phyloP scores from a whole-genome alignment of 176 grass and related monocot species.

The Tillandsia leiboldiana region DNA sequence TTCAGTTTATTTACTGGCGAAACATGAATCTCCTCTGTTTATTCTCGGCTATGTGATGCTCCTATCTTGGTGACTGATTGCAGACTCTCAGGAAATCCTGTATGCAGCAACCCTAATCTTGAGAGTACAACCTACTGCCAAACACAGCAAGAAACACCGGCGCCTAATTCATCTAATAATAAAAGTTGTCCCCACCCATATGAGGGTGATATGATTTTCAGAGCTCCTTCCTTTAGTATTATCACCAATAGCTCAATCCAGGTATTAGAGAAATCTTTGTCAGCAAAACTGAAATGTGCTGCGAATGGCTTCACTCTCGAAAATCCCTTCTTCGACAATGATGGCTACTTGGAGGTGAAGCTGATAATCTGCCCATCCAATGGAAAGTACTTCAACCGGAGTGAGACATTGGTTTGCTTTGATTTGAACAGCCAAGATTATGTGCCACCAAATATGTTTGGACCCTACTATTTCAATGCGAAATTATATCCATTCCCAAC shows the following conservation, averaged over 20 bases:
- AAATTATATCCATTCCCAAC: slow-evolving; percentile 24
- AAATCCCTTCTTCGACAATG: neutral
- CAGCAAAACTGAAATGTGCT: slow-evolving; percentile 2
- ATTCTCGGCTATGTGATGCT: slow-evolving; percentile 11
- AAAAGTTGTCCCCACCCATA: slow-evolving; percentile 48
- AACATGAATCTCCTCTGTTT: slow-evolving; percentile 5
- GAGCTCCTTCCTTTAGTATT: slow-evolving; percentile 43
- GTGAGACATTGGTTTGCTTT: slow-evolving; percentile 40
- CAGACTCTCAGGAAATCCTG: slow-evolving; percentile 55
- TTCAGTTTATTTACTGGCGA: neutral
- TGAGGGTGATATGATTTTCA: slow-evolving; percentile 41
- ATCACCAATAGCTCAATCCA: neutral
- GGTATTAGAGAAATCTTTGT: neutral
- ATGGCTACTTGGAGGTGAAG: slow-evolving; percentile 29
- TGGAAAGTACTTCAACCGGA: slow-evolving; percentile 33
- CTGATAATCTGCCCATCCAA: slow-evolving; percentile 35
- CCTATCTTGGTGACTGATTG: slow-evolving; percentile 2
- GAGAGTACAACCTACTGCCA: slow-evolving; percentile 26
- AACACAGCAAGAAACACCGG: neutral
- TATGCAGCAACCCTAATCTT: slow-evolving; percentile 34
- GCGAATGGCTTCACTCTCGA: slow-evolving; percentile 13
- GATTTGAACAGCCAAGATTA: slow-evolving; percentile 38
- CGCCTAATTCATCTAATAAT: neutral
- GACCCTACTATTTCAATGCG: slow-evolving; percentile 43
- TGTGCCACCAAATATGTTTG: slow-evolving; percentile 24